Conservation (phyloP, 257 asterid species). For the Verbena officinalis region DNA sequence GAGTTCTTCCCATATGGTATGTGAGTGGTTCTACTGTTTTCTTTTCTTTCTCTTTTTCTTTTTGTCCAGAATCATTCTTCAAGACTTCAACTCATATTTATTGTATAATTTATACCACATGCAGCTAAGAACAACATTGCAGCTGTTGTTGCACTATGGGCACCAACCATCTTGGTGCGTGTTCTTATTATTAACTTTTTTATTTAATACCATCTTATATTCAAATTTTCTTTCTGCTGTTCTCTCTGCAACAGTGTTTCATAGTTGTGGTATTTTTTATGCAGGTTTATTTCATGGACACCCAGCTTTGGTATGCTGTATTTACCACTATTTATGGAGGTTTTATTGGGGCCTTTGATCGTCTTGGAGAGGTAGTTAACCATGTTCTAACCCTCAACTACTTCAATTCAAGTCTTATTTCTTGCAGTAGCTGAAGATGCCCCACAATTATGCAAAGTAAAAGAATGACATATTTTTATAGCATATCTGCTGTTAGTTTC, state of each 20-base stretch:
- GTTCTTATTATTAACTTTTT: slow-evolving; percentile 33
- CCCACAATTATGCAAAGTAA: not conserved
- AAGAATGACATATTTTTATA: not conserved
- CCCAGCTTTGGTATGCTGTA: slow-evolving; percentile 93
- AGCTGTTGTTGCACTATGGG: slow-evolving; percentile 81
- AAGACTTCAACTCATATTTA: slow-evolving; percentile 22
- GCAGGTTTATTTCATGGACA: slow-evolving; percentile 98
- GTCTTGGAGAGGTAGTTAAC: slow-evolving; percentile 87
- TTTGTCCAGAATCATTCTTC: slow-evolving; percentile 18
- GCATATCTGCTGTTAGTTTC: not conserved
- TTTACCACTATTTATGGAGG: slow-evolving; percentile 90
- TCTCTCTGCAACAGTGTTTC: slow-evolving; percentile 9
- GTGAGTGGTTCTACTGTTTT: slow-evolving; percentile 14
- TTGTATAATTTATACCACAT: slow-evolving; percentile 32
- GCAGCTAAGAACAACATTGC: slow-evolving; percentile 76
- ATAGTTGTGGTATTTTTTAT: slow-evolving; percentile 25
- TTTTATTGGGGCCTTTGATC: slow-evolving; percentile 91
- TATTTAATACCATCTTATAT: not conserved
- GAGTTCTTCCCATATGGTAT: slow-evolving; percentile 90
- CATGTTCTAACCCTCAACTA: slow-evolving; percentile 20
- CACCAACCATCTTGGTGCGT: slow-evolving; percentile 80
- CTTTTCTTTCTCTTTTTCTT: not conserved
- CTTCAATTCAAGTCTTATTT: not conserved
- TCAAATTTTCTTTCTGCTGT: slow-evolving; percentile 9
- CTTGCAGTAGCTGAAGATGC: not conserved